Base-by-base conservation (phyloP, 2,329 filamentous ascomycete genomes). In the Fusarium sp. region DNA sequence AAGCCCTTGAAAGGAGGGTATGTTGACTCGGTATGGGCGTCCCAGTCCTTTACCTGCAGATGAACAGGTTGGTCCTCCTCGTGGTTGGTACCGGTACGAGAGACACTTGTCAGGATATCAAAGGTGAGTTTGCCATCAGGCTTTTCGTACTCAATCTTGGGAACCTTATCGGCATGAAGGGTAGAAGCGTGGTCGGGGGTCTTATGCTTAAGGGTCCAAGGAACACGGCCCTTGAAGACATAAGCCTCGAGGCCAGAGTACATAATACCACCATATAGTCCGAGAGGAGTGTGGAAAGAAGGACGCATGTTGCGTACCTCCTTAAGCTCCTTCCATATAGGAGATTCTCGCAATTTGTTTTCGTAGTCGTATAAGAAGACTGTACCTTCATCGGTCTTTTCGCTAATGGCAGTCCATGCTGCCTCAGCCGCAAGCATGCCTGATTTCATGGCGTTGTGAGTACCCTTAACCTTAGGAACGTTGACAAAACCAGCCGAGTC, bases 41-140 rank as follows among this genome's bases (percentile, higher is more conserved):
- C 94, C 94, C 94, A 97, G 80, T 99, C 94, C 79, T 91, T 88
- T 70, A 99, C 95, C 80, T 97, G 93, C 73, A 99, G 83, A 80
- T 99, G 96, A 49, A 97, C 94, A 0, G 96, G 96, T 81, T 99
- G 94, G 79, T 99, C 96, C 81, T 99, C 96, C 80, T 98, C 96
- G 80, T 99, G 96, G 81, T 98, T 98, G 31, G 96, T 99, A 37
- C 96, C 96, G 7, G 96, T 98, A 58, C 96, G 89, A 70, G 91
- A 96, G 15, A 99, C 96, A 74, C 92, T 96, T 3, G 96, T 99
- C 76, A 99, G 81, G 70, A 99, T 97, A 77, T 99, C 96, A 76
- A 99, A 99, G 68, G 89, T 93, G 77, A 99, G 90, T 81, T 96
- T 91, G 71, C 94, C 94, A 77, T 99, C 96, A 2, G 96, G 96